A percentile compares a stretch with the other conserved stretches of the same genome.
Evolutionary conservation across 2,329 filamentous ascomycete species (phyloP).

Genomic region (Penicillium nordicum): DNA sequence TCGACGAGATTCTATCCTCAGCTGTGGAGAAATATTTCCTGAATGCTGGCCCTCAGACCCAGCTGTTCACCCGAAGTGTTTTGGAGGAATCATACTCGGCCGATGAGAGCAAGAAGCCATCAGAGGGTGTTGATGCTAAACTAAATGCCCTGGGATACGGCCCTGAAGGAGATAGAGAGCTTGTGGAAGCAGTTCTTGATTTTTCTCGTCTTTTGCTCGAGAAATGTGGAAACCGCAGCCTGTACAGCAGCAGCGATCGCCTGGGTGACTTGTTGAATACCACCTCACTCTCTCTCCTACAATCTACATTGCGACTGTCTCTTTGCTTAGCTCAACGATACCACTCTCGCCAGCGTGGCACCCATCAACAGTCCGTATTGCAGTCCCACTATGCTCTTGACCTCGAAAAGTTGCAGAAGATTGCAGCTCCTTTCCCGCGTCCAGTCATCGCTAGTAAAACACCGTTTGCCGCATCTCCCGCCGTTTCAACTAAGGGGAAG

Average conservation of each 20-base stretch:
- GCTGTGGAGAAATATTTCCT: conserved; percentile 80
- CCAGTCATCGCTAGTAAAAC: conserved; percentile 54
- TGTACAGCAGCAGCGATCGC: conserved; percentile 90
- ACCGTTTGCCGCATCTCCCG: conserved; percentile 50
- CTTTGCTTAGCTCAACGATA: conserved; percentile 89
- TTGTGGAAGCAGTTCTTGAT: conserved; percentile 74
- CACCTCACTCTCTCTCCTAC: conserved; percentile 74
- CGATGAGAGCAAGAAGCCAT: conserved; percentile 58
- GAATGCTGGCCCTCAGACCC: conserved; percentile 72
- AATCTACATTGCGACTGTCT: conserved; percentile 72
- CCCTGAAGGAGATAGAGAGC: conserved; percentile 71
- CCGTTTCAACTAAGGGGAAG: conserved; percentile 66
- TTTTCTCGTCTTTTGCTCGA: conserved; percentile 88
- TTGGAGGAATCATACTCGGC: conserved; percentile 47
- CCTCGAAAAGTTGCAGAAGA: conserved; percentile 74
- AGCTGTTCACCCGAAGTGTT: conserved; percentile 59
- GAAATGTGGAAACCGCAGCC: conserved; percentile 92
- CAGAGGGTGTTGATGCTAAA: conserved; percentile 52
- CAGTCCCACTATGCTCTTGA: conserved; percentile 76
- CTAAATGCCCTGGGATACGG: conserved; percentile 62
- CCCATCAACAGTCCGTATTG: conserved; percentile 69
- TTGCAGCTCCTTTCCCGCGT: conserved; percentile 79
- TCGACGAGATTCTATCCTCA: conserved; percentile 80
- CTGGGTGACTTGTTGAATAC: conserved; percentile 87
- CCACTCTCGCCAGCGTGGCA: conserved; percentile 76